Evolutionary conservation across 2,329 filamentous ascomycete genomes (phyloP), one percentile per base, ranked within the genome.

Genomic region (Colletotrichum cuscutae): DNA sequence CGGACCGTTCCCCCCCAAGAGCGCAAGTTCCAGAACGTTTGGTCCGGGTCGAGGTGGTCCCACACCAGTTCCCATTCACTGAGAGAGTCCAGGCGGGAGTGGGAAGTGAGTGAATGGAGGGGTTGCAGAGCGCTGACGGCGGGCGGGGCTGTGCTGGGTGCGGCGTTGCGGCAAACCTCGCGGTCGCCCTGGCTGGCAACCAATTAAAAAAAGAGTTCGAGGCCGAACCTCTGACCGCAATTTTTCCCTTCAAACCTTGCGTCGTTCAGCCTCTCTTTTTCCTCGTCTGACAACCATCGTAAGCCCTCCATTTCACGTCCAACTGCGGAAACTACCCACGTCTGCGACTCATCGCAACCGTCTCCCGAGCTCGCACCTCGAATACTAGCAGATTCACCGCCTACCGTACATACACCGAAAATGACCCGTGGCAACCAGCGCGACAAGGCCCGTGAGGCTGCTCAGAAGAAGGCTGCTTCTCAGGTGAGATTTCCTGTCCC

Each of bases 401-500:
- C 3, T 32, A 32, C 42, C 42, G 15, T n/a, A n/a, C 42, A 8
- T 49, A 4, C 12, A 3, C 12, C 12, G 24, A 78, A 37, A 52
- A 98, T 98, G 96, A 92, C 96, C 78, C 94, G 96, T 83, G 96
- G 96, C 78, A 98, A 98, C 84, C 96, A 98, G 88, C 93, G 96
- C 80, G 95, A 98, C 76, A 95, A 96, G 87, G 93, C 94, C 79
- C 93, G 96, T 75, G 94, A 96, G 86, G 97, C 96, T 86, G 94
- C 91, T 84, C 89, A 91, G 80, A 96, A 97, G 88, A 91, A 92
- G 79, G 82, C 88, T 80, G 86, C 90, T 62, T 80, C 82, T 63
- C 78, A 87, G 86, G 93, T 95, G 85, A 78, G 88, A 57, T 65
- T 64, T 37, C 32, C 32, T 12, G 9, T 12, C 32, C 12, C 9